Percentiles rank a stretch among this genome's conserved stretches.
Evolutionary conservation across 768 basidiomycete genomes (phyloP).

Genomic region (Tulasnella sp.): DNA sequence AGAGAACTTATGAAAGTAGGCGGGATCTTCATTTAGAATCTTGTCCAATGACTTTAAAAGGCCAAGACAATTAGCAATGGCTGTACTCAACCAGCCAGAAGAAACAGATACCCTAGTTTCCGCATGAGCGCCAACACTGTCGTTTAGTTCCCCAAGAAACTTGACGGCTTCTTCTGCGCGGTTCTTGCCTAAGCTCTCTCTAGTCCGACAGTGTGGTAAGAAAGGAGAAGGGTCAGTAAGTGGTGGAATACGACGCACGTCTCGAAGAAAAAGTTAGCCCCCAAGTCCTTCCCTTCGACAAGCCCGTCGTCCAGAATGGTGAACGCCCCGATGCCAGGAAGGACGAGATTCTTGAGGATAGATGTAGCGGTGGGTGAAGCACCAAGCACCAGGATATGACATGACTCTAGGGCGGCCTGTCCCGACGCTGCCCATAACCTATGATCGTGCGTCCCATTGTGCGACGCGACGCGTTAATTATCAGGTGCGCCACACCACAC

Average conservation of each 20-base stretch:
- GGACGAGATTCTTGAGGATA: conserved; percentile 89
- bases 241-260: background rate
- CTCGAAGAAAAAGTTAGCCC: conserved; percentile 88
- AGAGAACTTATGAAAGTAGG: conserved; percentile 51
- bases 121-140: conserved; percentile 60
- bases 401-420: conserved; percentile 74
- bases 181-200: conserved; percentile 60
- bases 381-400: conserved; percentile 70
- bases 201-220: background rate
- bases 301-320: conserved; percentile 64
- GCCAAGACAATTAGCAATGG: background rate
- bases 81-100: background rate
- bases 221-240: too few relatives aligned
- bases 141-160: conserved; percentile 75
- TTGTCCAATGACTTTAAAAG: conserved; percentile 39
- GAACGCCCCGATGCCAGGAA: conserved; percentile 89
- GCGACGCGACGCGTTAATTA: background rate
- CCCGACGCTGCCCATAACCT: conserved; percentile 92
- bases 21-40: conserved; percentile 43
- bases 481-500: background rate
- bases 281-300: conserved; percentile 65
- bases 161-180: conserved; percentile 70
- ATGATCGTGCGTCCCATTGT: background rate
- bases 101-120: conserved; percentile 34
- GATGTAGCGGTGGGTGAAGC: conserved; percentile 76